Percentiles rank a stretch among this genome's conserved stretches.
These are phyloP conservation scores for Calonectria henricotiae DNA, from an alignment of 2,329 filamentous ascomycete genomes.

Conservation along the genomic window DNA sequence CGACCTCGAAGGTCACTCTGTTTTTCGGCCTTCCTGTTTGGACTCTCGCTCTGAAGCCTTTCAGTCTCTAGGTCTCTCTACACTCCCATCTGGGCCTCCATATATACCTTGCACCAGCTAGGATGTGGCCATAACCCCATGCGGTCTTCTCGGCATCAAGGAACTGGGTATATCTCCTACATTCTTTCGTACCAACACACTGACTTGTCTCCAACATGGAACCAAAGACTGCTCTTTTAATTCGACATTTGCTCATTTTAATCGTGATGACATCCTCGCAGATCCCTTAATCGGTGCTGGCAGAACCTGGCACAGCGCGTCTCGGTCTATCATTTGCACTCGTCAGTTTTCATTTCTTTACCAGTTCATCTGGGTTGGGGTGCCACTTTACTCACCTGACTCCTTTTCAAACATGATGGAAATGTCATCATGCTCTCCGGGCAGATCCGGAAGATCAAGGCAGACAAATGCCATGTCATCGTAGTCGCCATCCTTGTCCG, in stretches of 20 bases:
- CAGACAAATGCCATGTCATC: constrained; percentile 84
- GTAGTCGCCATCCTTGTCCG: constrained; percentile 67
- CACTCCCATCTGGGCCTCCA: constrained; percentile 18
- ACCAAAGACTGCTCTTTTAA: constrained; percentile 32
- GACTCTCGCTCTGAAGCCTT: background rate
- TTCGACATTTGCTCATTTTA: constrained; percentile 50
- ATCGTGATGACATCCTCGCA: constrained; percentile 55
- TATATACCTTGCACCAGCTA: constrained; percentile 15
- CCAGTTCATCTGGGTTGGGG: background rate
- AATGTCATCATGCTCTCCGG: constrained; percentile 94
- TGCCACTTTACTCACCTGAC: constrained; percentile 72
- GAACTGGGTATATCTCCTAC: constrained; percentile 42
- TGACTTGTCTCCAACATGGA: constrained; percentile 35
- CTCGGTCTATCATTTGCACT: constrained; percentile 64
- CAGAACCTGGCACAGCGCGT: constrained; percentile 67
- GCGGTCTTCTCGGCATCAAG: constrained; percentile 24
- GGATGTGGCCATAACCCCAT: constrained; percentile 13
- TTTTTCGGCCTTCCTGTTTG: constrained; percentile 12
- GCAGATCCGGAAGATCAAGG: constrained; percentile 89
- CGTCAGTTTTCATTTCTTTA: constrained; percentile 34
- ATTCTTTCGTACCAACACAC: constrained; percentile 28
- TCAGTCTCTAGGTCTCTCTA: constrained; percentile 19
- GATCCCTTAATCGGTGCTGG: constrained; percentile 72
- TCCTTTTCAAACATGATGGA: constrained; percentile 87
- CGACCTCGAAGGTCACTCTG: constrained; percentile 1